Base-by-base conservation (phyloP, 2,329 filamentous ascomycete genomes). In the Phialophora chinensis region DNA sequence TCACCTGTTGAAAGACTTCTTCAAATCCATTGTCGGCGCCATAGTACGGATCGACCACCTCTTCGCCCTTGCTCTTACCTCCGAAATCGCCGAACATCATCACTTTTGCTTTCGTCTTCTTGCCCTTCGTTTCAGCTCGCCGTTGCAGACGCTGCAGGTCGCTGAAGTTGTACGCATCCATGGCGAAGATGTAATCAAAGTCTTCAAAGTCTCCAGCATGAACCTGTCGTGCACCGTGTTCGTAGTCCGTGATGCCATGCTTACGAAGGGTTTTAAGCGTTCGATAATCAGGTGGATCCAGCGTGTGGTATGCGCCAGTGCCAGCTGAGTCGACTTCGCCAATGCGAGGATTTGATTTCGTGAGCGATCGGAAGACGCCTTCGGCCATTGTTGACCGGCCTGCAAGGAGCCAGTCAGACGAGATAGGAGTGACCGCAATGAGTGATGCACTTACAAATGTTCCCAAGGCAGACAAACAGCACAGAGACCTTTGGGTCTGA, bases 391-490 rank as follows among this genome's bases (percentile, higher is more conserved):
- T 91, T 7, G 93, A 97, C 67, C 87, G 86, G 75, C 86, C 84
- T 85, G 67, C 29, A 42, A 33, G 35, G 35, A 23, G 3, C 33
- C 63, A 20, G 60, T 67, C 64, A 64, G 66, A 27, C 52, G 35
- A 52, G 25, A 57, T 44, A 59, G 35, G 10, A 25, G 38, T 17
- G 49, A 60, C 57, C 7, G n/a, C 23, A 27, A 23, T n/a, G 57
- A 50, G 56, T 25, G 33, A 61, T 63, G 60, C 66, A 55, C 20
- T 20, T 75, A 86, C 93, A 99, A 75, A 98, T 98, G 79, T 99
- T 99, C 77, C 95, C 95, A 38, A 98, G 85, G 80, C 95, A 99
- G 73, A 98, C 94, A 77, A 98, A 98, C 60, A 98, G 87, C 44
- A 98, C 90, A 2, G 90, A 93, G 62, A 91, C 75, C 29, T 64